Percentiles rank a stretch among this genome's conserved stretches.
These are phyloP conservation scores for Erucastrum elatum DNA, from an alignment of 345 rosid species.

Conservation along the genomic window DNA sequence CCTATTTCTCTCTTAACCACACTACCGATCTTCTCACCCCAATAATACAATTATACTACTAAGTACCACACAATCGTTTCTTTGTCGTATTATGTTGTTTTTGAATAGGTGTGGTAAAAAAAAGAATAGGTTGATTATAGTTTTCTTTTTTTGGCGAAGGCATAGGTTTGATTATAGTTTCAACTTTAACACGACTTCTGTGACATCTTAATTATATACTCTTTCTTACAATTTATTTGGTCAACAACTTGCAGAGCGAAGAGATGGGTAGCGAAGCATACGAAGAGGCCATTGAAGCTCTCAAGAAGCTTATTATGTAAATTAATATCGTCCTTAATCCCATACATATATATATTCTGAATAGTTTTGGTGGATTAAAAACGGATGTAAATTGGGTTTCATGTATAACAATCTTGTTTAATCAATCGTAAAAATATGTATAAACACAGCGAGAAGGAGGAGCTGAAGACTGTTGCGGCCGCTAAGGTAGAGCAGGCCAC, in stretches of 20 bases:
- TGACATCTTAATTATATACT: neutral
- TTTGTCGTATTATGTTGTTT: conserved; percentile 22
- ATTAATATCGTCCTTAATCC: neutral
- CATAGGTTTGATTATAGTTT: conserved; percentile 32
- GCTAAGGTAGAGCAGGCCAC: conserved; percentile 76
- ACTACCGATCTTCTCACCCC: neutral
- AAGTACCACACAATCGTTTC: neutral
- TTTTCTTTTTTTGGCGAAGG: neutral
- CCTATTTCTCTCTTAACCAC: conserved; percentile 31
- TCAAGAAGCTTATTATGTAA: conserved; percentile 83
- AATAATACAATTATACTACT: neutral
- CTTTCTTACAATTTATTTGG: conserved; percentile 7
- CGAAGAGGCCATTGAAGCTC: conserved; percentile 83
- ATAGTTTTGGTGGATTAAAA: neutral
- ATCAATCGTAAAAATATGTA: neutral
- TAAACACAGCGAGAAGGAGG: conserved; percentile 68
- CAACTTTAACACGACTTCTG: conserved; percentile 4
- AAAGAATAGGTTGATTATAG: neutral
- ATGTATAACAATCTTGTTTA: neutral
- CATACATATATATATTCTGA: neutral
- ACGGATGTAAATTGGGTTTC: neutral
- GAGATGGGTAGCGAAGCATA: conserved; percentile 77
- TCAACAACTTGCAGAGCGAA: conserved; percentile 54
- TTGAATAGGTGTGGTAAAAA: neutral
- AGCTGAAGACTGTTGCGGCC: conserved; percentile 69